A percentile compares a stretch with the other conserved stretches of the same genome.
Evolutionary conservation across 2,329 filamentous ascomycete genomes (phyloP).

Genomic region (Fusarium buharicum): DNA sequence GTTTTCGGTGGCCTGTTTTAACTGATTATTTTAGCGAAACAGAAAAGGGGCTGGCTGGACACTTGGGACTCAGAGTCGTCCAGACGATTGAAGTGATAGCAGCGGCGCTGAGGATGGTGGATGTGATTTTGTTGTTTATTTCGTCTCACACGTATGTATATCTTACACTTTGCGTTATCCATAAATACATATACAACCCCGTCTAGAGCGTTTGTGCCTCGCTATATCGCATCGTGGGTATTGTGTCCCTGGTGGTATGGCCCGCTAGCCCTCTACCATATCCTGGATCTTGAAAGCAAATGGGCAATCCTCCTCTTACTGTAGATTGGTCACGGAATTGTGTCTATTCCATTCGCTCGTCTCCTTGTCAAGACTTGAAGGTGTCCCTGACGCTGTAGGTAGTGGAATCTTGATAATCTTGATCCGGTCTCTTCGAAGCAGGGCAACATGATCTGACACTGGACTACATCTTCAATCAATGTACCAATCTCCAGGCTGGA

Average conservation of each 20-base stretch:
- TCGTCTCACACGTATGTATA: not conserved
- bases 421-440: not conserved
- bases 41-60: not conserved
- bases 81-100: not conserved
- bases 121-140: slow-evolving; percentile 2
- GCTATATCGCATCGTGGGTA: slow-evolving; percentile 25
- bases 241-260: slow-evolving; percentile 1
- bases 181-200: slow-evolving; percentile 11
- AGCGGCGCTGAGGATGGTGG: slow-evolving; percentile 3
- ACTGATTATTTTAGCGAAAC: not conserved
- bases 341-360: not conserved
- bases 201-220: slow-evolving; percentile 10
- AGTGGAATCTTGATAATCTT: not conserved
- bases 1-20: not conserved
- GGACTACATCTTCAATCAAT: not conserved
- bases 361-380: not conserved
- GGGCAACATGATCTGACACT: not conserved
- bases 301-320: not conserved
- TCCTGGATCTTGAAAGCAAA: not conserved
- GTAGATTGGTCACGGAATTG: not conserved
- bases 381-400: not conserved
- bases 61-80: not conserved
- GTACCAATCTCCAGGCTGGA: not conserved
- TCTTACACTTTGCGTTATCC: not conserved
- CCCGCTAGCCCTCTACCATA: not conserved